These are phyloP conservation scores for Agrocybe pediades DNA, from an alignment of 768 basidiomycete genomes.

Conservation along the genomic window DNA sequence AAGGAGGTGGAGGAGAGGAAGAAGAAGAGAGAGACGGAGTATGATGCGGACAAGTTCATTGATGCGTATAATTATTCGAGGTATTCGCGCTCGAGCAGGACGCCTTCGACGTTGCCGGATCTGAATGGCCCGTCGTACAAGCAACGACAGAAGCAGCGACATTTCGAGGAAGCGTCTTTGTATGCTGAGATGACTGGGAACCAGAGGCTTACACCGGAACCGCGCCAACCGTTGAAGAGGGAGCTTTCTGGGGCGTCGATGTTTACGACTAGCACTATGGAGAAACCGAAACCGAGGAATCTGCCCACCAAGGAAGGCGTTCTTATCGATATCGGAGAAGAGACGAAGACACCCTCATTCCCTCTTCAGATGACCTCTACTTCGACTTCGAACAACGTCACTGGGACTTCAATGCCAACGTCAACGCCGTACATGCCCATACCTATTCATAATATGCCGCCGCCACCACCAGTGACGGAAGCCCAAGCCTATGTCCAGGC, in stretches of 20 bases:
- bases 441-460: background rate
- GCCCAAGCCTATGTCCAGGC: conserved; percentile 63
- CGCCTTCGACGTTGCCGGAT: conserved; percentile 45
- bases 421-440: background rate
- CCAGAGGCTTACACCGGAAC: conserved; percentile 62
- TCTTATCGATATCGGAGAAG: conserved; percentile 27
- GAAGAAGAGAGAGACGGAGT: conserved; percentile 44
- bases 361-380: conserved; percentile 19
- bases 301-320: conserved; percentile 19
- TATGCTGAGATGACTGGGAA: conserved; percentile 73
- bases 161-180: conserved; percentile 42
- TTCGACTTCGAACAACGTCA: background rate
- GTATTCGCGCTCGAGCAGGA: conserved; percentile 36
- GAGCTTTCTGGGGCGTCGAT: conserved; percentile 23
- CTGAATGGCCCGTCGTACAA: conserved; percentile 27
- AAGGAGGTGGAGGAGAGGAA: conserved; percentile 3
- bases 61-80: conserved; percentile 50
- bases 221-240: conserved; percentile 70
- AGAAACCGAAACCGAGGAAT: conserved; percentile 13
- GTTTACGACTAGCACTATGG: conserved; percentile 15
- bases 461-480: conserved; percentile 39
- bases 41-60: conserved; percentile 58
- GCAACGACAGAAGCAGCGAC: conserved; percentile 19
- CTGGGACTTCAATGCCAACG: background rate
- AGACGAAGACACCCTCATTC: conserved; percentile 4